Conservation (phyloP, 2,329 filamentous ascomycete species). For the Fusarium poae region DNA sequence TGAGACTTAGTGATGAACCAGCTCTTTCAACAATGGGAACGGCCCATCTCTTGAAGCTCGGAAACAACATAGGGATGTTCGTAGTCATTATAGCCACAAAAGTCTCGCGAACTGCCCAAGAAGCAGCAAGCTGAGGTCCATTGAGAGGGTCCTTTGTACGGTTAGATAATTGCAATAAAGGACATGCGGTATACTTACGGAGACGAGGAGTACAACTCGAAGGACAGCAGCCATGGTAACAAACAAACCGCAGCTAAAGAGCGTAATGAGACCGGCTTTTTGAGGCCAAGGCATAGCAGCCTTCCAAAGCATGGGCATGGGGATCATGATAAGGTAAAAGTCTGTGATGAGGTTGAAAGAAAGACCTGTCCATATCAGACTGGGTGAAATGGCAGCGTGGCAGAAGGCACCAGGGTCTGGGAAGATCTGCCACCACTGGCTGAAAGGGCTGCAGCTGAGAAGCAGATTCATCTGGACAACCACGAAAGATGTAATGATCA, state of each 20-base stretch:
- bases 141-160: slow-evolving; percentile 55
- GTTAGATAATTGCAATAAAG: not conserved
- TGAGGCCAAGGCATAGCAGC: slow-evolving; percentile 54
- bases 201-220: slow-evolving; percentile 50
- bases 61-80: slow-evolving; percentile 61
- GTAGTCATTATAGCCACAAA: slow-evolving; percentile 61
- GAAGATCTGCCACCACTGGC: slow-evolving; percentile 69
- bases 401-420: slow-evolving; percentile 67
- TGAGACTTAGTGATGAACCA: slow-evolving; percentile 40
- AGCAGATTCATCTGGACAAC: slow-evolving; percentile 64
- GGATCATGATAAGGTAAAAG: slow-evolving; percentile 69
- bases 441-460: slow-evolving; percentile 65
- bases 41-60: slow-evolving; percentile 57
- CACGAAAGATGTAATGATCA: slow-evolving; percentile 64
- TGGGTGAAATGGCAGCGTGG: slow-evolving; percentile 63
- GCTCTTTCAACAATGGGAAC: slow-evolving; percentile 45
- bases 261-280: slow-evolving; percentile 56
- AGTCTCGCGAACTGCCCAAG: slow-evolving; percentile 60
- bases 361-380: slow-evolving; percentile 65
- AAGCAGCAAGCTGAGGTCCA: slow-evolving; percentile 57
- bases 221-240: slow-evolving; percentile 58
- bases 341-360: slow-evolving; percentile 68
- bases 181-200: slow-evolving; percentile 34
- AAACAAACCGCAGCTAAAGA: slow-evolving; percentile 58
- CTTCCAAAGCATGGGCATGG: slow-evolving; percentile 64